Evolutionary conservation across 306 rosid genomes (phyloP), one percentile per base, ranked within the genome.

Genomic region (Psophocarpus tetragonolobus): DNA sequence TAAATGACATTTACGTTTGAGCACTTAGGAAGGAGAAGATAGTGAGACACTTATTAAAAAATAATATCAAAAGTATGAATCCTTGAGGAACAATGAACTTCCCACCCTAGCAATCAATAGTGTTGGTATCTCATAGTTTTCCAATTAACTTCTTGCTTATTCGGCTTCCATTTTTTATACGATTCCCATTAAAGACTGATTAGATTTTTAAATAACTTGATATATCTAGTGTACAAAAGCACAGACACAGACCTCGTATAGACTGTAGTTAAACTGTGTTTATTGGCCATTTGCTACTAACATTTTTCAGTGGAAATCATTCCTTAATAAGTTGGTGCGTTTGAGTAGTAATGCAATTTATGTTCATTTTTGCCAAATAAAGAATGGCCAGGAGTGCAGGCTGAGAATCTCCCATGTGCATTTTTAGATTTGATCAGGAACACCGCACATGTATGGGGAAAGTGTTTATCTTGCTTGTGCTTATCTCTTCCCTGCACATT

Each of bases 371-470:
- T 39, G n/a, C 42, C 8, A 21, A 6, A 30, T 24, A 65, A 64
- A 35, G 39, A 50, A 48, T 3, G 20, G 29, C 3, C 0, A 29
- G 36, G 13, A 48, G 18, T 23, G 29, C 10, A 67, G 21, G 20
- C 23, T 20, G 32, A 47, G 65, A 71, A 71, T 71, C 53, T 79
- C 13, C 65, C 78, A 68, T 41, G 76, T 78, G 62, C 50, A 41
- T 68, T 18, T 54, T 12, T 44, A 30, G 47, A 14, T 58, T 56
- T 68, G 69, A 29, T 33, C 15, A 69, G 71, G 64, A 39, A 74
- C 42, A 54, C 6, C 21, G 36, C 82, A 56, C 68, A 54, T 68
- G 76, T 41, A n/a, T 20, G 5, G 66, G 20, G 42, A 18, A 15
- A 56, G 58, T 5, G 18, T 13, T 5, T 32, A 57, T 57, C 21